Evolutionary conservation across 2,329 filamentous ascomycete genomes (phyloP).

Genomic region (Cylindrodendrum hubeiense): DNA sequence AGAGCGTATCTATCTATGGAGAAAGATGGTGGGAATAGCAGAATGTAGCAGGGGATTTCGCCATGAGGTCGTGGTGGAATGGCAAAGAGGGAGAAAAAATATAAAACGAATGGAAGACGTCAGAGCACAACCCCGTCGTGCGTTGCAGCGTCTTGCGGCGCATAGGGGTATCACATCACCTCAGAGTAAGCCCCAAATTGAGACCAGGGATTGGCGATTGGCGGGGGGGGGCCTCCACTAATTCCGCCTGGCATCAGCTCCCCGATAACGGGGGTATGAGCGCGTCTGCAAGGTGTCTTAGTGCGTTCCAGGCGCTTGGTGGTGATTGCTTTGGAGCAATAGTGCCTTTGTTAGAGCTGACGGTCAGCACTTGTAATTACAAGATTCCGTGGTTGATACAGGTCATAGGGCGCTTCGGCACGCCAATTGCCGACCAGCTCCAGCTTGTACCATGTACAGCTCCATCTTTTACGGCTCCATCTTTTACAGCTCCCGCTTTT

Average conservation of each 20-base stretch:
- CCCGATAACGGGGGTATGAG: background rate
- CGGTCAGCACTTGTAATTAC: background rate
- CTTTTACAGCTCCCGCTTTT: too few relatives aligned
- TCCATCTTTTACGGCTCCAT: too few relatives aligned
- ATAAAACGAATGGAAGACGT: background rate
- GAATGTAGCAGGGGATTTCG: background rate
- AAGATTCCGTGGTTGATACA: background rate
- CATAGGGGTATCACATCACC: background rate
- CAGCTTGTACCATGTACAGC: too few relatives aligned
- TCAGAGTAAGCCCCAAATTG: background rate
- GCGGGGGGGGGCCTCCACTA: background rate
- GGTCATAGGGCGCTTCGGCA: background rate
- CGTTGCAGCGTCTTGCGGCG: background rate
- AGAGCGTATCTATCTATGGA: background rate
- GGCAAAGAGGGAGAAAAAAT: background rate
- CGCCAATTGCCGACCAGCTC: background rate
- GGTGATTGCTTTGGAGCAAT: background rate
- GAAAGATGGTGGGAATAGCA: background rate
- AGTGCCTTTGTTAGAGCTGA: background rate
- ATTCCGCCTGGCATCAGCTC: background rate
- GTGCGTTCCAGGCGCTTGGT: background rate
- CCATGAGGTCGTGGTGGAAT: background rate
- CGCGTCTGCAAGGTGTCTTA: background rate
- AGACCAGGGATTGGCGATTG: background rate
- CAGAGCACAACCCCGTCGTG: background rate